These are phyloP conservation scores for Senna siamea DNA, from an alignment of 306 rosid genomes.

Conservation along the genomic window DNA sequence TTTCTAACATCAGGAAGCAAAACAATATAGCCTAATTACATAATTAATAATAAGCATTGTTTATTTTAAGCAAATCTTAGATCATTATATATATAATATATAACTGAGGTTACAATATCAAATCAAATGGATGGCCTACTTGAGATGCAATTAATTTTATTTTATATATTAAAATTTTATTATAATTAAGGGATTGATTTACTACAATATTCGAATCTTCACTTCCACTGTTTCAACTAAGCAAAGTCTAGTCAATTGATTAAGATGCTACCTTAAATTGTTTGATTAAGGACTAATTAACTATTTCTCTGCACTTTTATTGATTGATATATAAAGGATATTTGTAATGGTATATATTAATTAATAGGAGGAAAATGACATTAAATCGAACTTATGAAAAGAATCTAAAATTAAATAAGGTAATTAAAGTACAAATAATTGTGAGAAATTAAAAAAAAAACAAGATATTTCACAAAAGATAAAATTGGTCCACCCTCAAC, in stretches of 20 bases:
- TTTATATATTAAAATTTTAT: too few species aligned
- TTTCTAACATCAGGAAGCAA: not conserved
- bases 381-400: not conserved
- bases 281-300: not conserved
- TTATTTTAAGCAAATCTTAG: not conserved
- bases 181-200: too few species aligned
- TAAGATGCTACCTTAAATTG: too few species aligned
- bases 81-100: too few species aligned
- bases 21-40: too few species aligned
- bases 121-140: not conserved
- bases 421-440: not conserved
- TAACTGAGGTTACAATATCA: not conserved
- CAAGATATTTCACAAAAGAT: not conserved
- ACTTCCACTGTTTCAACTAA: too few species aligned
- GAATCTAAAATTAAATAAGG: not conserved
- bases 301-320: not conserved
- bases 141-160: not conserved
- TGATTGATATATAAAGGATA: not conserved
- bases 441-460: too few species aligned
- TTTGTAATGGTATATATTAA: not conserved
- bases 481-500: constrained; percentile 9
- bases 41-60: too few species aligned
- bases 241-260: not conserved
- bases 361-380: not conserved
- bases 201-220: not conserved